phyloP scores from a whole-genome alignment of 768 basidiomycete species.

The Cubamyces lactineus region DNA sequence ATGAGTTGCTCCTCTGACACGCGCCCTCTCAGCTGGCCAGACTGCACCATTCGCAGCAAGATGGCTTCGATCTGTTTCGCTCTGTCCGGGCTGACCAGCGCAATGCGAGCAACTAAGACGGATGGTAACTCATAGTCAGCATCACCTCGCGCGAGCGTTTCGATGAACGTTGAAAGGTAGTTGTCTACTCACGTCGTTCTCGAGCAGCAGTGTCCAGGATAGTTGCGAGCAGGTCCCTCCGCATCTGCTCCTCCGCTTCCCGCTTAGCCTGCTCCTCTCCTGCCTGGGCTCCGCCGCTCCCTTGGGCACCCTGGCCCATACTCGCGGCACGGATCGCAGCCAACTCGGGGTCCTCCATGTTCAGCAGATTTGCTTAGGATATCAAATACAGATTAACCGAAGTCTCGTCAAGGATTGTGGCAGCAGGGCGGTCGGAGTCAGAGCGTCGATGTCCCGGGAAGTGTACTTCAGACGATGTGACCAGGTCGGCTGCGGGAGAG shows the following conservation, averaged over 20 bases:
- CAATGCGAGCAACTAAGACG: constrained; percentile 78
- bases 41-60: constrained; percentile 80
- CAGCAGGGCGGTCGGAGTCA: neutral
- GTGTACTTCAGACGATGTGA: neutral
- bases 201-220: constrained; percentile 78
- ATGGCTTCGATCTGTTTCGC: constrained; percentile 81
- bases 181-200: constrained; percentile 63
- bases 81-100: constrained; percentile 82
- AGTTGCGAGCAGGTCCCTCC: constrained; percentile 75
- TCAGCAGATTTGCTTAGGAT: neutral
- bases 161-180: no score
- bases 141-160: neutral
- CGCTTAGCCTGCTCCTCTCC: constrained; percentile 59
- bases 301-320: constrained; percentile 44
- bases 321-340: constrained; percentile 49
- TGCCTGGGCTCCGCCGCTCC: constrained; percentile 34
- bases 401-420: neutral
- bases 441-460: neutral
- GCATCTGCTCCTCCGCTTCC: constrained; percentile 71
- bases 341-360: constrained; percentile 44
- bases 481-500: neutral
- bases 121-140: neutral
- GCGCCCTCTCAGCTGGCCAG: constrained; percentile 75
- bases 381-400: neutral
- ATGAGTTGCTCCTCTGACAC: constrained; percentile 85